Base-by-base conservation (phyloP, 2,329 filamentous ascomycete genomes). In the Pseudogymnoascus sp. region DNA sequence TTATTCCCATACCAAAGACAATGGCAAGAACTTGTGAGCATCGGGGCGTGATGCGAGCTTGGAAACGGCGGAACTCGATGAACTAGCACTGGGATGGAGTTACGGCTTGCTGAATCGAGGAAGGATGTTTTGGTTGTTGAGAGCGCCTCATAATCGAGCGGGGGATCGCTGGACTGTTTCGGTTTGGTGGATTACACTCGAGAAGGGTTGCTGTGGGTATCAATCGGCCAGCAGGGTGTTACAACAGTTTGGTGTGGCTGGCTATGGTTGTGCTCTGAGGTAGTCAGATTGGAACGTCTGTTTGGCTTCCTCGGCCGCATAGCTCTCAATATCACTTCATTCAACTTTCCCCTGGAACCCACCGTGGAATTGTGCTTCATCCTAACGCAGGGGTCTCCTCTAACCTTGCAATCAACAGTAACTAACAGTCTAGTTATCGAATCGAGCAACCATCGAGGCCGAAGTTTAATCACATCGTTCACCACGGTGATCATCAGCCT, bases 71-170 rank as follows among this genome's bases (percentile, higher is more conserved):
- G 35, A 44, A 62, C 42, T 56, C 61, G 61, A 62, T 56, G 61
- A 56, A 62, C 61, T 61, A 38, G 59, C 59, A 61, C 59, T 61
- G 59, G 59, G 59, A 61, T 61, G 59, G 59, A 61, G 59, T 61
- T 61, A 61, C 59, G 59, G 59, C 59, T 61, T 61, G 59, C 59
- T 61, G 61, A 50, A 50, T 62, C 61, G 61, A 62, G 47, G 61
- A 59, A 26, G 47, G 33, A 61, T 42, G 60, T 44, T 44, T 33
- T 44, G 29, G 60, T 61, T 50, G 44, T 44, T 47, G 38, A 61
- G 60, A 50, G 44, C 60, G 60, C 60, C 38, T 61, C 40, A 37
- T 50, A 35, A 19, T 53, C 42, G 61, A 62, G 44, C 16, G 47
- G 29, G 61, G 42, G 60, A 61, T 61, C 60, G 60, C 60, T 42